Conservation (phyloP, 495 filamentous ascomycete genomes). For the Pyronema domesticum region DNA sequence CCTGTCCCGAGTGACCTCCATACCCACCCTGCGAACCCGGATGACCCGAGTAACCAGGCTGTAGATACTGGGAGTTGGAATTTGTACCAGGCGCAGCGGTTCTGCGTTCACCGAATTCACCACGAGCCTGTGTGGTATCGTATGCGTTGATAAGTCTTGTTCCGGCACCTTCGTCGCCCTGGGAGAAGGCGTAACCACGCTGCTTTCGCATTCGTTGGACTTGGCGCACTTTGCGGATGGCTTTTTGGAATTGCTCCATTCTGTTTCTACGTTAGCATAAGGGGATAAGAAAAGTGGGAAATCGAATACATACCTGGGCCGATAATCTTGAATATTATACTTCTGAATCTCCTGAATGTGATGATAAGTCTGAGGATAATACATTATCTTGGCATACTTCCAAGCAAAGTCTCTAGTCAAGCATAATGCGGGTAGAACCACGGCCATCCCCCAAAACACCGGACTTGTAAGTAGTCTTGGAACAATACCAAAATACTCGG, state of each 20-base stretch:
- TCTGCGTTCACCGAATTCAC: constrained; percentile 60
- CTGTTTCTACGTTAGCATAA: constrained; percentile 25
- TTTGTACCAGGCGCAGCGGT: too few species aligned
- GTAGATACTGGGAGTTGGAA: too few species aligned
- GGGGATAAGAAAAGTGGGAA: background rate
- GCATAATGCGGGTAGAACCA: constrained; percentile 65
- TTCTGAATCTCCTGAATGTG: constrained; percentile 99
- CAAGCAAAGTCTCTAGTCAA: constrained; percentile 74
- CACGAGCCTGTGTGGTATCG: constrained; percentile 82
- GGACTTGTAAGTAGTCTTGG: constrained; percentile 63
- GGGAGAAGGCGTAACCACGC: constrained; percentile 93
- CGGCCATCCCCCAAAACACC: constrained; percentile 73
- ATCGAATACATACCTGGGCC: constrained; percentile 45
- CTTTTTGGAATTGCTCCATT: constrained; percentile 99
- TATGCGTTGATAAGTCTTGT: constrained; percentile 90
- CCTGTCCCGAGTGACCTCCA: too few species aligned
- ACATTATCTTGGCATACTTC: constrained; percentile 81
- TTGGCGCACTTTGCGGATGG: constrained; percentile 93
- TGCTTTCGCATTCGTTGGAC: constrained; percentile 99
- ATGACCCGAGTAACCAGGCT: too few species aligned
- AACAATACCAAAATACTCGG: constrained; percentile 71
- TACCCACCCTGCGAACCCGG: too few species aligned
- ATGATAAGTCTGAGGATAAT: constrained; percentile 86
- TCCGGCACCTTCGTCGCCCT: constrained; percentile 76
- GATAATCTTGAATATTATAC: constrained; percentile 98